Percentiles rank a stretch among this genome's conserved stretches.
phyloP scores from a whole-genome alignment of 2,329 filamentous ascomycete genomes.

The Paraphoma chrysanthemicola region DNA sequence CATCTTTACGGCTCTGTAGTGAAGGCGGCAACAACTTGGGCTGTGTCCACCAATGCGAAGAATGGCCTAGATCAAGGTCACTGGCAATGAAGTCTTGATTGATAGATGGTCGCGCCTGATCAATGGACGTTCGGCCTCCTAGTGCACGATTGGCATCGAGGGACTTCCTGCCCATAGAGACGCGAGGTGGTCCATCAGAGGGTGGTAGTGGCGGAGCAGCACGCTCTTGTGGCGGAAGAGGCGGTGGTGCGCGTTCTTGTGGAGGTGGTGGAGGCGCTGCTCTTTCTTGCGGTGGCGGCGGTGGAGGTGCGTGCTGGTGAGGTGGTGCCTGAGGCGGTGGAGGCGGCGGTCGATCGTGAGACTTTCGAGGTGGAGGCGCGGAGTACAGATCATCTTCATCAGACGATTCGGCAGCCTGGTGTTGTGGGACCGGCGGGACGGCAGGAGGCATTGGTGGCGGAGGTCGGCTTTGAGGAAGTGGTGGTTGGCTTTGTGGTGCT shows the following conservation, averaged over 20 bases:
- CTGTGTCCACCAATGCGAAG: conserved; percentile 87
- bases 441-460: conserved; percentile 46
- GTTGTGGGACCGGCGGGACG: conserved; percentile 33
- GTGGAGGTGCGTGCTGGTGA: conserved; percentile 17
- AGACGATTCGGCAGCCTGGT: conserved; percentile 34
- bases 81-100: conserved; percentile 86
- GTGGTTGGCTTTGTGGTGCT: conserved; percentile 40
- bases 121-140: conserved; percentile 70
- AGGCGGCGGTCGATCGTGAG: conserved; percentile 43
- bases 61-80: conserved; percentile 79
- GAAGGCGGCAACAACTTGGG: conserved; percentile 79
- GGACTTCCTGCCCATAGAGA: conserved; percentile 63
- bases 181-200: conserved; percentile 53
- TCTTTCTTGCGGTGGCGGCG: conserved; percentile 22
- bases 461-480: conserved; percentile 39
- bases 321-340: conserved; percentile 27
- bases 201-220: conserved; percentile 54
- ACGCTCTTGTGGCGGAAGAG: conserved; percentile 46
- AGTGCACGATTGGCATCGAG: conserved; percentile 67
- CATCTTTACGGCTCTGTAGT: conserved; percentile 81
- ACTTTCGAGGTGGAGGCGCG: conserved; percentile 44
- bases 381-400: conserved; percentile 49
- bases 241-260: conserved; percentile 49
- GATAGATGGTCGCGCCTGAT: conserved; percentile 71
- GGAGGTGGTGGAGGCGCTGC: conserved; percentile 43